A percentile compares a stretch with the other conserved stretches of the same genome.
phyloP scores from a whole-genome alignment of 768 basidiomycete genomes.

The Antrodiella citrinella region DNA sequence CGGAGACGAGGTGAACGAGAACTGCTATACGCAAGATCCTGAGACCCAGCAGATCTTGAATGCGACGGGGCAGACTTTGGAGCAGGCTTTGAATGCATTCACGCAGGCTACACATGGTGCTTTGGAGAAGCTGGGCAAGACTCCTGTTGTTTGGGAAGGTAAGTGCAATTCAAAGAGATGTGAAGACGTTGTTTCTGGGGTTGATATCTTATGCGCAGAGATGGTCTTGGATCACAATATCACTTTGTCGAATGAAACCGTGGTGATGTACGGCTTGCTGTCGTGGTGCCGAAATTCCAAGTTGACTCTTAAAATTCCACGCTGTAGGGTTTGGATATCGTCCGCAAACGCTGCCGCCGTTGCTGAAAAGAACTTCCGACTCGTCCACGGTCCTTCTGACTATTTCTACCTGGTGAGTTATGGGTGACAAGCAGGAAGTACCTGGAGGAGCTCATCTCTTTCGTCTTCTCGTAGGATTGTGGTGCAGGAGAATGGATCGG shows the following conservation, averaged over 20 bases:
- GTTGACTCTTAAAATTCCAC: conserved; percentile 10
- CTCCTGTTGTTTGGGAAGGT: conserved; percentile 42
- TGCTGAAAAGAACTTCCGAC: conserved; percentile 46
- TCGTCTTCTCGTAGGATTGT: conserved; percentile 38
- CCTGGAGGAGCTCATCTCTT: not conserved
- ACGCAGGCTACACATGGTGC: conserved; percentile 26
- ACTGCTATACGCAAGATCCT: conserved; percentile 31
- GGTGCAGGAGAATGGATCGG: conserved; percentile 71
- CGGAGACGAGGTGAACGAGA: conserved; percentile 39
- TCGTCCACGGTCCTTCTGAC: conserved; percentile 66
- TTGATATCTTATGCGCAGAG: conserved; percentile 10
- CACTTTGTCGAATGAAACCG: conserved; percentile 29
- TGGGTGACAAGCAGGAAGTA: not conserved
- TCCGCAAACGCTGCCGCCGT: conserved; percentile 53
- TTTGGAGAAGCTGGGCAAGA: conserved; percentile 31
- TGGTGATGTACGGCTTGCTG: conserved; percentile 39
- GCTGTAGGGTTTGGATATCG: conserved; percentile 67
- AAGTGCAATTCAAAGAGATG: not conserved
- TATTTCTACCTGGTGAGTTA: conserved; percentile 64
- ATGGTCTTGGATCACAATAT: conserved; percentile 32
- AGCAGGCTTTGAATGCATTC: conserved; percentile 33
- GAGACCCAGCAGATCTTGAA: conserved; percentile 25
- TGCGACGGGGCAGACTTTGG: conserved; percentile 24
- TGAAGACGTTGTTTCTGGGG: not conserved
- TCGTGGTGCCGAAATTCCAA: too few species aligned